phyloP scores from a whole-genome alignment of 2,329 filamentous ascomycete species.

The Colletotrichum viniferum region DNA sequence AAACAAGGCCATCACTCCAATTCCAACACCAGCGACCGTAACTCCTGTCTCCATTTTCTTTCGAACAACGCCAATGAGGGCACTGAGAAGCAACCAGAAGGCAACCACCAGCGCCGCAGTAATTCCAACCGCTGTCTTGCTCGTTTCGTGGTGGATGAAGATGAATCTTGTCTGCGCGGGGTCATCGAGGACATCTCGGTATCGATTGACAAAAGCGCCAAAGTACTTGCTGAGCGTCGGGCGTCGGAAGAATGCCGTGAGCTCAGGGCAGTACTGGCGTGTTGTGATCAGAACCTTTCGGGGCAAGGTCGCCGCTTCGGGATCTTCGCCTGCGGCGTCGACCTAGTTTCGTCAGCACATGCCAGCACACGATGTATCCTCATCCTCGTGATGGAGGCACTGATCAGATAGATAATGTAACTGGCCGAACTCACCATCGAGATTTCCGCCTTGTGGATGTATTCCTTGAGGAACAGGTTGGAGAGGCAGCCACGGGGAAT shows the following conservation, averaged over 20 bases:
- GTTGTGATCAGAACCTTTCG: background rate
- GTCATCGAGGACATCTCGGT: background rate
- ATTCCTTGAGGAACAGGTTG: background rate
- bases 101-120: background rate
- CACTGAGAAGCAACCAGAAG: background rate
- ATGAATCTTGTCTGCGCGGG: background rate
- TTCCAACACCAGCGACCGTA: background rate
- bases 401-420: background rate
- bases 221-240: accelerated
- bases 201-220: background rate
- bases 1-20: background rate
- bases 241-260: background rate
- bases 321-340: accelerated
- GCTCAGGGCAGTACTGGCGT: background rate
- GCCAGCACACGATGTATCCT: accelerated
- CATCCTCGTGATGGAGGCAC: no score
- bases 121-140: background rate
- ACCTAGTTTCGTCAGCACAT: background rate
- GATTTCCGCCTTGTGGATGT: background rate
- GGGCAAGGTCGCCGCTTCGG: background rate
- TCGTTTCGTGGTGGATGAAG: background rate
- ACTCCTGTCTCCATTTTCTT: background rate
- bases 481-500: background rate
- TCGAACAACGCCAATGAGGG: background rate
- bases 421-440: background rate